phyloP scores from a whole-genome alignment of 495 filamentous ascomycete species.

The Alectoria sarmentosa region DNA sequence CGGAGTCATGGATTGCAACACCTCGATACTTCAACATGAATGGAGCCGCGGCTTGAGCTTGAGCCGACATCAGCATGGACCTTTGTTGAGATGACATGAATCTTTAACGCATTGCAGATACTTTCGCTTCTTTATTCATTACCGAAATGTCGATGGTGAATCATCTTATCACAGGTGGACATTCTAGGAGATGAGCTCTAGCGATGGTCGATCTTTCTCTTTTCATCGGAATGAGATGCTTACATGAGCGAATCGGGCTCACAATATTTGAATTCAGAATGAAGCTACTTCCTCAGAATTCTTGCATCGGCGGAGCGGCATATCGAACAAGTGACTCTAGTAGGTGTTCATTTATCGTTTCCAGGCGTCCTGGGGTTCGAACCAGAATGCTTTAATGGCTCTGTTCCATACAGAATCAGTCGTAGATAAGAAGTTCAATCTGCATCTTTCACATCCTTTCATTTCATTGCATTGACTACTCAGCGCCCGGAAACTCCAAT shows the following conservation, averaged over 20 bases:
- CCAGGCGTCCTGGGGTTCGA: neutral
- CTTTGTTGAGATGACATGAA: neutral
- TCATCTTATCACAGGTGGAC: neutral
- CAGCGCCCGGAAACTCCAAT: neutral
- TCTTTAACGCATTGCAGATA: neutral
- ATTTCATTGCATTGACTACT: neutral
- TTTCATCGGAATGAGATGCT: neutral
- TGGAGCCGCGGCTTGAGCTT: neutral
- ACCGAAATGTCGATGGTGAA: neutral
- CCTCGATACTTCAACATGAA: neutral
- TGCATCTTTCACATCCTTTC: neutral
- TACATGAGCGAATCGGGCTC: neutral
- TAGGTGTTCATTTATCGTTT: neutral
- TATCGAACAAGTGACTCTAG: neutral
- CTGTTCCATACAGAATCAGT: neutral
- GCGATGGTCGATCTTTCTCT: neutral
- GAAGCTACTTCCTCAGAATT: neutral
- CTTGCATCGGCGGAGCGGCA: neutral
- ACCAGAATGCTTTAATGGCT: neutral
- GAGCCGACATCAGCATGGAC: neutral
- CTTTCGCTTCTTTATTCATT: neutral
- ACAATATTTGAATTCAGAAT: neutral
- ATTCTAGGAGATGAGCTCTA: neutral
- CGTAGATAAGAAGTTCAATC: neutral
- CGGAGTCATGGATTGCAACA: neutral